Evolutionary conservation across 1,284 basidiomycete genomes (phyloP).

Genomic region (Microbotryum lychnidis-dioicae): DNA sequence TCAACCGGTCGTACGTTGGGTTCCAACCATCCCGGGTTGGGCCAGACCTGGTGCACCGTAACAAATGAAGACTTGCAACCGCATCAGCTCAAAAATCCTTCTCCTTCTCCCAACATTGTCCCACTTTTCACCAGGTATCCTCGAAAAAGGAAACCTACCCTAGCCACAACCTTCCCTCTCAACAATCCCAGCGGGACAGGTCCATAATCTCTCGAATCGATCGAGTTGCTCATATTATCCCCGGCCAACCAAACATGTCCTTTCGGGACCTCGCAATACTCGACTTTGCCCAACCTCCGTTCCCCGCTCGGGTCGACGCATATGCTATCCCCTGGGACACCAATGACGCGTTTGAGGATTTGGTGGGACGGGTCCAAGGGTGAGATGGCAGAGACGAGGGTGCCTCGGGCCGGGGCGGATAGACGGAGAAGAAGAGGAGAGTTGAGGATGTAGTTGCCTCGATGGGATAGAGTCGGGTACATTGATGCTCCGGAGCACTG

Average conservation of each 20-base stretch:
- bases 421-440: conserved; percentile 24
- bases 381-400: conserved; percentile 68
- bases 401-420: conserved; percentile 51
- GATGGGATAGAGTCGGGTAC: conserved; percentile 31
- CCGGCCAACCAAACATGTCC: conserved; percentile 74
- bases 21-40: conserved; percentile 8
- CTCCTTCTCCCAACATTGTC: background rate
- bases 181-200: conserved; percentile 80
- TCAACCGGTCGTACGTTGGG: conserved; percentile 1
- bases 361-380: conserved; percentile 61
- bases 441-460: conserved; percentile 28
- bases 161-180: conserved; percentile 64
- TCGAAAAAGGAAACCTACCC: conserved; percentile 46
- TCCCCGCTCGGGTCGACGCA: conserved; percentile 68
- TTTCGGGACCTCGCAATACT: conserved; percentile 36
- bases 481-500: conserved; percentile 35
- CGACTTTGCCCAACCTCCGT: conserved; percentile 10
- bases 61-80: background rate
- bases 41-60: conserved; percentile 16
- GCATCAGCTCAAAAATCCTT: background rate
- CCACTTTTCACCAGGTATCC: background rate
- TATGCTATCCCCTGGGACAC: conserved; percentile 78
- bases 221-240: conserved; percentile 75
- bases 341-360: conserved; percentile 75
- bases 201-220: conserved; percentile 83